Evolutionary conservation across 495 filamentous ascomycete species (phyloP).

Genomic region (Hypoxylon rickii): DNA sequence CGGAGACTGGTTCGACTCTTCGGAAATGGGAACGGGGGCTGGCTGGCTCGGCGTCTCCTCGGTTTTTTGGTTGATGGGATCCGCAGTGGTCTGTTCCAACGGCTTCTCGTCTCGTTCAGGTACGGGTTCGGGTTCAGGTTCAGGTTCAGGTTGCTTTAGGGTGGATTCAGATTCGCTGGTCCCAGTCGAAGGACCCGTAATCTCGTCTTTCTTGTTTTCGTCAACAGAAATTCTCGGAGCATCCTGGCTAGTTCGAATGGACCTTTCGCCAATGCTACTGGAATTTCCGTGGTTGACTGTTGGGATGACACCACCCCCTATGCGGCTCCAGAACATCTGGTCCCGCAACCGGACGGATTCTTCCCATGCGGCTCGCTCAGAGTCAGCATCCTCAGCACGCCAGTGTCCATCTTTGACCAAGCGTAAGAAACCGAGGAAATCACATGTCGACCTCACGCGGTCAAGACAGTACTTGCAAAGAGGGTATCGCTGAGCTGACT

Average conservation of each 20-base stretch:
- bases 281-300: slow-evolving; percentile 44
- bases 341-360: slow-evolving; percentile 87
- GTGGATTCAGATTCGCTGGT: slow-evolving; percentile 14
- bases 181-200: slow-evolving; percentile 1
- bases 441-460: slow-evolving; percentile 84
- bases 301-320: slow-evolving; percentile 87
- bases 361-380: slow-evolving; percentile 86
- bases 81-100: neutral
- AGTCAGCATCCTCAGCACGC: slow-evolving; percentile 75
- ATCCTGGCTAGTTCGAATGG: slow-evolving; percentile 23
- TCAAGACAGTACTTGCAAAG: slow-evolving; percentile 85
- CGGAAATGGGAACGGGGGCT: neutral
- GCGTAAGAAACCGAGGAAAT: slow-evolving; percentile 87
- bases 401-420: slow-evolving; percentile 89
- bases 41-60: neutral
- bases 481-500: slow-evolving; percentile 84
- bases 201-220: slow-evolving; percentile 3
- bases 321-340: slow-evolving; percentile 92
- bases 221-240: slow-evolving; percentile 3
- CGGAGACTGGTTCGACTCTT: slow-evolving; percentile 2
- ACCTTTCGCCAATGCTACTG: slow-evolving; percentile 26
- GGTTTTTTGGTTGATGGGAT: neutral
- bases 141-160: slow-evolving; percentile 7
- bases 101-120: slow-evolving; percentile 11
- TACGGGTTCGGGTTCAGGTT: slow-evolving; percentile 8